These are phyloP conservation scores for Barbatosphaeria neglecta DNA, from an alignment of 495 filamentous ascomycete species.

Conservation along the genomic window DNA sequence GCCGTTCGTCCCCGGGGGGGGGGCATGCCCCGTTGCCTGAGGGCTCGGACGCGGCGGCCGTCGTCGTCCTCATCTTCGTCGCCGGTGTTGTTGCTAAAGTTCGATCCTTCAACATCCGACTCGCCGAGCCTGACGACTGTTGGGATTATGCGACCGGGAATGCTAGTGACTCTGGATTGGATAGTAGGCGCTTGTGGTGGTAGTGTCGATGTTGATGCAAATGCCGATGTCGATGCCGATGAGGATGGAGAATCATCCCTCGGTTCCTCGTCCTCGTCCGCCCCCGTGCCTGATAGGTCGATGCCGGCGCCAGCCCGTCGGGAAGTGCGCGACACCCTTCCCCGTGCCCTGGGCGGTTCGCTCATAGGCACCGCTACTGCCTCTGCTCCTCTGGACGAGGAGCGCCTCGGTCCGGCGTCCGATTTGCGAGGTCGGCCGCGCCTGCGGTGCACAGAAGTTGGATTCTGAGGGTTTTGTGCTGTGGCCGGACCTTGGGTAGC, in stretches of 20 bases:
- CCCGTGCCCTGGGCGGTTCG: background rate
- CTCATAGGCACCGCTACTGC: background rate
- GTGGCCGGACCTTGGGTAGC: constrained; percentile 1
- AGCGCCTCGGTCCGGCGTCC: background rate
- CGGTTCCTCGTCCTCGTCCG: background rate
- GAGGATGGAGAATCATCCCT: too few relatives aligned
- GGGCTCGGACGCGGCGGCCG: too few relatives aligned
- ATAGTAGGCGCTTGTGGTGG: too few relatives aligned
- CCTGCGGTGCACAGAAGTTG: background rate
- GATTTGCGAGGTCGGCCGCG: background rate
- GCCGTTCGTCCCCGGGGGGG: too few relatives aligned
- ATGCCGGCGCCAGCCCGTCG: background rate
- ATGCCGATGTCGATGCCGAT: too few relatives aligned
- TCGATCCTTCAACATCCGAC: constrained; percentile 6
- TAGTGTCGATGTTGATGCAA: too few relatives aligned
- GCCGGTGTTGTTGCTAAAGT: background rate
- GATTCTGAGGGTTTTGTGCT: background rate
- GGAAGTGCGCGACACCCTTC: background rate
- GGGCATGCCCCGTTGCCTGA: too few relatives aligned
- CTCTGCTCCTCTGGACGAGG: background rate
- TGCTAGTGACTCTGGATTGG: background rate
- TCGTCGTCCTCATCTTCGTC: background rate
- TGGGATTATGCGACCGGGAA: constrained; percentile 4
- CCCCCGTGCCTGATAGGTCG: background rate
- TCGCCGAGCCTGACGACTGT: constrained; percentile 18